Evolutionary conservation across 345 rosid species (phyloP).

Genomic region (Arabidopsis suecica): DNA sequence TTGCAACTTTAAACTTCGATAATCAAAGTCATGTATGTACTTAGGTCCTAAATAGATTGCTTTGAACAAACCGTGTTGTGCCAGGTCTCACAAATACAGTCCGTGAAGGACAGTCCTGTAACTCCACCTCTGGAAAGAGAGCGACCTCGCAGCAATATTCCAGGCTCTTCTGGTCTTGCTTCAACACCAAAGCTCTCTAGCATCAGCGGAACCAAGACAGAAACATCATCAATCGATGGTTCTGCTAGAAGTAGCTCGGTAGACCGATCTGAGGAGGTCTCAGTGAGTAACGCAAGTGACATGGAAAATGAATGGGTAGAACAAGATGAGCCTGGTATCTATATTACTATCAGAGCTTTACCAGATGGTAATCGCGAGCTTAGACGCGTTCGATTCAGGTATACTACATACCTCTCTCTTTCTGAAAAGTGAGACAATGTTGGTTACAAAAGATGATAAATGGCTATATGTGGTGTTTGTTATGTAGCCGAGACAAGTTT

Average conservation of each 20-base stretch:
- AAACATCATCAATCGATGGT: conserved; percentile 76
- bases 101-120: conserved; percentile 67
- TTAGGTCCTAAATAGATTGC: background rate
- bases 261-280: conserved; percentile 81
- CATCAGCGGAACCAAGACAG: conserved; percentile 71
- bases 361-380: conserved; percentile 82
- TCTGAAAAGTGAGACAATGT: background rate
- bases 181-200: conserved; percentile 74
- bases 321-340: conserved; percentile 92
- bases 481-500: conserved; percentile 80
- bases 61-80: conserved; percentile 22
- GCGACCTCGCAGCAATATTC: conserved; percentile 43
- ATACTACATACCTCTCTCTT: background rate
- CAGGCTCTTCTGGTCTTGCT: conserved; percentile 57
- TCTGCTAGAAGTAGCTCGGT: conserved; percentile 70
- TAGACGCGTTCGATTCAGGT: conserved; percentile 95
- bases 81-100: conserved; percentile 66
- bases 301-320: conserved; percentile 89
- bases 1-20: conserved; percentile 11
- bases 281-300: conserved; percentile 88
- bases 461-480: background rate
- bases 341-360: conserved; percentile 75
- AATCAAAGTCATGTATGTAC: background rate
- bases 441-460: background rate
- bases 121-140: conserved; percentile 79